A percentile compares a stretch with the other conserved stretches of the same genome.
Conservation (phyloP, 352 stramenopile species). For the Phytophthora kernoviae region DNA sequence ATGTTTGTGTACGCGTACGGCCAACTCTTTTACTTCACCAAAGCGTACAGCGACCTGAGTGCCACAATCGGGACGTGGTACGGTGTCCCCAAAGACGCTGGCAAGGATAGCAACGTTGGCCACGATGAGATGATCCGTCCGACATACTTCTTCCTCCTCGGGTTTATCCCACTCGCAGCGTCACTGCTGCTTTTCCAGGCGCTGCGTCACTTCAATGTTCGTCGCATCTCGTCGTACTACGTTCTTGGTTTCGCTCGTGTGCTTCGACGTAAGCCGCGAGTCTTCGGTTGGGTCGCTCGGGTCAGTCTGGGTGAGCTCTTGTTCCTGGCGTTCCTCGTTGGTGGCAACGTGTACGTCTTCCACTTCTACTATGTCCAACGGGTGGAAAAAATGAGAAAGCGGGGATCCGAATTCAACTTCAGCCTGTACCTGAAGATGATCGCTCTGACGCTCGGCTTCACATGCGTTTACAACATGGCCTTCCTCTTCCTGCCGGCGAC, state of each 20-base stretch:
- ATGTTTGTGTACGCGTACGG: constrained; percentile 40
- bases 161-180: constrained; percentile 41
- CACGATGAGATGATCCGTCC: constrained; percentile 55
- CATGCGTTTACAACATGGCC: constrained; percentile 53
- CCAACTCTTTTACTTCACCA: constrained; percentile 31
- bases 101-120: constrained; percentile 7
- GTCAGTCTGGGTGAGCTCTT: constrained; percentile 43
- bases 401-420: constrained; percentile 33
- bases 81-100: constrained; percentile 25
- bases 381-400: constrained; percentile 8
- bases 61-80: constrained; percentile 34
- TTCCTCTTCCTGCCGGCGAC: constrained; percentile 54
- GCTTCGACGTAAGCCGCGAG: constrained; percentile 47
- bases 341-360: constrained; percentile 40
- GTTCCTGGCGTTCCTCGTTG: constrained; percentile 24
- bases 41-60: constrained; percentile 24
- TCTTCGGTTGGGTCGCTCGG: constrained; percentile 40
- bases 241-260: constrained; percentile 33
- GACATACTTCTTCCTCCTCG: constrained; percentile 59
- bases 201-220: constrained; percentile 42
- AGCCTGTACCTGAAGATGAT: constrained; percentile 35
- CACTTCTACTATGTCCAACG: constrained; percentile 14
- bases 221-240: constrained; percentile 35
- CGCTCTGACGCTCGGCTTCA: constrained; percentile 37
- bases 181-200: constrained; percentile 46